phyloP scores from a whole-genome alignment of 441 rosid genomes.

The Bocquillonia castaneifolia region DNA sequence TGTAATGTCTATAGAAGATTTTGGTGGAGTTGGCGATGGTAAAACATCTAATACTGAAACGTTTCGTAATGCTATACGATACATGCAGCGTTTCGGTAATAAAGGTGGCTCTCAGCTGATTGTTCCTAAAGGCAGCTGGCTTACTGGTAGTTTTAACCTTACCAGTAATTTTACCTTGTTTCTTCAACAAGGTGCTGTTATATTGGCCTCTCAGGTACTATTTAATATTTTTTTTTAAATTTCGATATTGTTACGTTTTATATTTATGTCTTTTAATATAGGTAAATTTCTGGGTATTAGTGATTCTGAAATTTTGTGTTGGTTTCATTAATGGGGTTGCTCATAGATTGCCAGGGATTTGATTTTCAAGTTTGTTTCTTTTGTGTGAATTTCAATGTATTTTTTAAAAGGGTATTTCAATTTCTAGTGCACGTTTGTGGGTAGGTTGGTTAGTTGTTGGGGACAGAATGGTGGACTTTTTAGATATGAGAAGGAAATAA shows the following conservation, averaged over 20 bases:
- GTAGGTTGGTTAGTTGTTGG: no score
- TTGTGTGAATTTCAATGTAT: no score
- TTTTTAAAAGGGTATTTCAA: no score
- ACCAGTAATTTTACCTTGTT: slow-evolving; percentile 85
- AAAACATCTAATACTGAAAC: slow-evolving; percentile 60
- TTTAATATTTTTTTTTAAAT: neutral
- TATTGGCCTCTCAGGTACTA: slow-evolving; percentile 74
- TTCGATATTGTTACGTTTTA: neutral
- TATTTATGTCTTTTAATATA: neutral
- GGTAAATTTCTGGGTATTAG: neutral
- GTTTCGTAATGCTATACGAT: slow-evolving; percentile 55
- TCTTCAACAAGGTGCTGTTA: slow-evolving; percentile 64
- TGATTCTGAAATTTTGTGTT: neutral
- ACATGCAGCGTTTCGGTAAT: slow-evolving; percentile 42
- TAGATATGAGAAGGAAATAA: neutral
- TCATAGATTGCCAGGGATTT: neutral
- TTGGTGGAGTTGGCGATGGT: slow-evolving; percentile 92
- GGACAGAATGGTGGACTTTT: neutral
- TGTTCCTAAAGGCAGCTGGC: slow-evolving; percentile 75
- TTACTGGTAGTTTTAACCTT: slow-evolving; percentile 84
- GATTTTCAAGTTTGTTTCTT: no score
- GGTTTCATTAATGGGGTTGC: neutral
- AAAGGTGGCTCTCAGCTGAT: slow-evolving; percentile 65
- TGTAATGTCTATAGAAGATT: slow-evolving; percentile 61
- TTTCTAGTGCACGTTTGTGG: no score